Evolutionary conservation across 371 early-diverging fungal genomes (phyloP).

Genomic region (Funneliformis caledonium): DNA sequence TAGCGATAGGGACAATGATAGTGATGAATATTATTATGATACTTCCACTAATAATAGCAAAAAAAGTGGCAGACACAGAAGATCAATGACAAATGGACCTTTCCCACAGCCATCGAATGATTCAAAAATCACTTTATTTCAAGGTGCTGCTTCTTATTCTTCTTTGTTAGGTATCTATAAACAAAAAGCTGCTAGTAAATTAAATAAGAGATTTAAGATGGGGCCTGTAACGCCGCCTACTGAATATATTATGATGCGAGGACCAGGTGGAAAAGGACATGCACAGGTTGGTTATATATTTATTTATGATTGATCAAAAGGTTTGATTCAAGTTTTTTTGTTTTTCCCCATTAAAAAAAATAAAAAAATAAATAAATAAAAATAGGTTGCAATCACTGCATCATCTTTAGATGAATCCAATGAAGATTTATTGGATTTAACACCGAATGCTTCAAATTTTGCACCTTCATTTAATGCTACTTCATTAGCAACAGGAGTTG

Average conservation of each 20-base stretch:
- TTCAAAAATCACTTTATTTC: slow-evolving; percentile 73
- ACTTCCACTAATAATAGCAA: neutral
- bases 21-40: slow-evolving; percentile 31
- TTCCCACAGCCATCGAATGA: slow-evolving; percentile 38
- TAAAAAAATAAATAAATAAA: too few species aligned
- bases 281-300: slow-evolving; percentile 70
- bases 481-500: neutral
- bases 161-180: slow-evolving; percentile 72
- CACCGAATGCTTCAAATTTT: neutral
- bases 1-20: slow-evolving; percentile 34
- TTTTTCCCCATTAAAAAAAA: neutral
- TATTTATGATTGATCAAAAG: neutral
- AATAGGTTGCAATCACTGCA: slow-evolving; percentile 35
- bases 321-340: neutral
- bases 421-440: slow-evolving; percentile 8
- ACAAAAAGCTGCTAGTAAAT: slow-evolving; percentile 66
- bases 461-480: slow-evolving; percentile 27
- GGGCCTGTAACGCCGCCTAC: slow-evolving; percentile 60
- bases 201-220: slow-evolving; percentile 46
- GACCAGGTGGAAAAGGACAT: slow-evolving; percentile 83
- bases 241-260: slow-evolving; percentile 87
- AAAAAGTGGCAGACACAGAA: slow-evolving; percentile 38
- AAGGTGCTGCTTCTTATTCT: slow-evolving; percentile 79
- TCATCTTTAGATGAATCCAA: slow-evolving; percentile 22
- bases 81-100: slow-evolving; percentile 44